A percentile compares a stretch with the other conserved stretches of the same genome.
These are phyloP conservation scores for Fusarium sp. DNA, from an alignment of 2,329 filamentous ascomycete species.

Conservation along the genomic window DNA sequence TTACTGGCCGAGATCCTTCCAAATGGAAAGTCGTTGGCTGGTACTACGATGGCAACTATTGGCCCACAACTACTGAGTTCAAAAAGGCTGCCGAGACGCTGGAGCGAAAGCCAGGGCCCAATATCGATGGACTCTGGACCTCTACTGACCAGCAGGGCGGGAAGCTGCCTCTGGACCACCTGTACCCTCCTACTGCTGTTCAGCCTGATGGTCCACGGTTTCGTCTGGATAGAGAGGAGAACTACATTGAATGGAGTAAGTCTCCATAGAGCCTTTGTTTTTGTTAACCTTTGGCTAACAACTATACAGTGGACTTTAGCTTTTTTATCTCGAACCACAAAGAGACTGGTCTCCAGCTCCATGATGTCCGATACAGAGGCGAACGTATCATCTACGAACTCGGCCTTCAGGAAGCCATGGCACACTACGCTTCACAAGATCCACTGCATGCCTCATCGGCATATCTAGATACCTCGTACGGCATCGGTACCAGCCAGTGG, in stretches of 20 bases:
- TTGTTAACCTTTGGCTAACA: background rate
- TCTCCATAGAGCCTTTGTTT: background rate
- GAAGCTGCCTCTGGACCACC: constrained; percentile 5
- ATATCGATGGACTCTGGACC: constrained; percentile 23
- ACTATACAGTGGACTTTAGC: constrained; percentile 54
- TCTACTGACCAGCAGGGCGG: constrained; percentile 26
- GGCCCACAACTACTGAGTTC: constrained; percentile 59
- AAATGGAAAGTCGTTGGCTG: constrained; percentile 65
- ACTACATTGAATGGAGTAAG: constrained; percentile 36
- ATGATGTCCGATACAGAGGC: constrained; percentile 67
- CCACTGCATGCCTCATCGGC: constrained; percentile 60
- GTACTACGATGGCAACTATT: constrained; percentile 68
- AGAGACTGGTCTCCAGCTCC: constrained; percentile 63
- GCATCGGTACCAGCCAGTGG: constrained; percentile 61
- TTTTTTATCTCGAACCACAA: constrained; percentile 65
- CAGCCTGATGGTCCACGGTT: constrained; percentile 29
- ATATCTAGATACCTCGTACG: constrained; percentile 63
- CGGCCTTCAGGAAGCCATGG: constrained; percentile 66
- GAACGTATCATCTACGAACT: constrained; percentile 68
- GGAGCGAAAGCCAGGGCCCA: constrained; percentile 5
- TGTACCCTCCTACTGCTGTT: constrained; percentile 14
- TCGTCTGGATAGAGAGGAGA: constrained; percentile 23
- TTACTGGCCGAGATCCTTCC: constrained; percentile 63
- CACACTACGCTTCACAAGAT: constrained; percentile 64
- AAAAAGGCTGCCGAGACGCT: background rate